Base-by-base conservation (phyloP, 2,329 filamentous ascomycete species). In the Hypoxylon sp. region DNA sequence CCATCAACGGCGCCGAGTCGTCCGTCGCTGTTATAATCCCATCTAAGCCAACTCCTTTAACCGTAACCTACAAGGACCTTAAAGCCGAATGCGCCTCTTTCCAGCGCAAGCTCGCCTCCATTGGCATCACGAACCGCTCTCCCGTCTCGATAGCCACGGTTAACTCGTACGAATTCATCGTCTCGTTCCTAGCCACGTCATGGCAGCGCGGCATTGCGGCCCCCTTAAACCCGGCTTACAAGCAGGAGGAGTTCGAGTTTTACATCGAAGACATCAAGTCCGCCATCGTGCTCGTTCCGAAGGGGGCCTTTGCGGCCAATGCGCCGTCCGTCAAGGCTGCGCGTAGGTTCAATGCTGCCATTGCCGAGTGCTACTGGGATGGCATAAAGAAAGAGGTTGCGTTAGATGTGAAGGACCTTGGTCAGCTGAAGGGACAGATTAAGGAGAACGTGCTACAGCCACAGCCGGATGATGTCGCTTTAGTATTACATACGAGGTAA, bases 231-330 rank as follows among this genome's bases (percentile, higher is more conserved):
- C 88, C 92, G 41, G 90, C 89, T 46, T 96, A 96, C 82, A 96
- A 94, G 81, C 91, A 95, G 78, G 89, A 89, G 59, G 92, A 96
- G 77, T 95, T 94, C 76, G 92, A 95, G 76, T 96, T 96, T 79
- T 96, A 95, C 78, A 94, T 97, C 73, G 90, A 93, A 68, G 92
- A 97, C 75, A 83, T 96, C 71, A 91, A 89, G 74, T 94, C 92
- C 4, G 89, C 89, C 32, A 81, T 96, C 62, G 86, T 93, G 30
- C 82, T 96, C 34, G 90, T 96, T 8, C 92, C 92, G 11, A 83
- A 83, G 70, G 92, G 91, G 15, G 87, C 89, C 13, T 91, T 87
- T 71, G 81, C 82, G 10, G 84, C 88, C 69, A 82, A 89, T 74
- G 88, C 87, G 8, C 85, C 91, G 11, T 91, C 90, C 24, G 91